A percentile compares a stretch with the other conserved stretches of the same genome.
These are phyloP conservation scores for Hericium alpestre DNA, from an alignment of 768 basidiomycete genomes.

Conservation along the genomic window DNA sequence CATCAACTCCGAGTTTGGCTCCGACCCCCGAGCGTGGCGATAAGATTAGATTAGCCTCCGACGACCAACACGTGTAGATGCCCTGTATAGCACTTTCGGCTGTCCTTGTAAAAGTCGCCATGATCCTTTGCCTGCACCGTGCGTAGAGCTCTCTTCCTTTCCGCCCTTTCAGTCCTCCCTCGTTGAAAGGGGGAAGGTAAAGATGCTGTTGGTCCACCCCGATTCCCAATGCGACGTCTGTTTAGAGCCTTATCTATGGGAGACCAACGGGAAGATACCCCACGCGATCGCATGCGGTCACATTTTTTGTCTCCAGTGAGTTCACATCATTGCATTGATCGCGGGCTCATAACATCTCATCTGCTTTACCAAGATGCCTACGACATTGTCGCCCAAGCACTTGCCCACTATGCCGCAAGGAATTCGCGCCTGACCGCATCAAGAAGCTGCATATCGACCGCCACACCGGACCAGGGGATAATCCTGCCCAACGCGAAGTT, in stretches of 20 bases:
- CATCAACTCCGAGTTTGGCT: too few species aligned
- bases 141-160: too few species aligned
- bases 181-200: neutral
- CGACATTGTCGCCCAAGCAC: conserved; percentile 35
- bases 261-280: conserved; percentile 39
- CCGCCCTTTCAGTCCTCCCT: too few species aligned
- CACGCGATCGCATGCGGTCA: conserved; percentile 72
- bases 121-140: too few species aligned
- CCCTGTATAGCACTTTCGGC: too few species aligned
- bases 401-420: conserved; percentile 61
- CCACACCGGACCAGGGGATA: neutral
- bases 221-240: conserved; percentile 72
- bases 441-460: conserved; percentile 60
- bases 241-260: conserved; percentile 50
- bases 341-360: conserved; percentile 4
- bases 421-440: conserved; percentile 43
- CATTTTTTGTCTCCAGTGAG: conserved; percentile 61
- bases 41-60: too few species aligned
- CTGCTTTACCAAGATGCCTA: conserved; percentile 40
- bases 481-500: conserved; percentile 9
- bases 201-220: conserved; percentile 55
- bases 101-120: too few species aligned
- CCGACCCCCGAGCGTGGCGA: too few species aligned
- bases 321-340: neutral
- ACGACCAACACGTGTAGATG: too few species aligned